Evolutionary conservation across 1,284 basidiomycete species (phyloP).

Genomic region (Cryptococcus wingfieldii): DNA sequence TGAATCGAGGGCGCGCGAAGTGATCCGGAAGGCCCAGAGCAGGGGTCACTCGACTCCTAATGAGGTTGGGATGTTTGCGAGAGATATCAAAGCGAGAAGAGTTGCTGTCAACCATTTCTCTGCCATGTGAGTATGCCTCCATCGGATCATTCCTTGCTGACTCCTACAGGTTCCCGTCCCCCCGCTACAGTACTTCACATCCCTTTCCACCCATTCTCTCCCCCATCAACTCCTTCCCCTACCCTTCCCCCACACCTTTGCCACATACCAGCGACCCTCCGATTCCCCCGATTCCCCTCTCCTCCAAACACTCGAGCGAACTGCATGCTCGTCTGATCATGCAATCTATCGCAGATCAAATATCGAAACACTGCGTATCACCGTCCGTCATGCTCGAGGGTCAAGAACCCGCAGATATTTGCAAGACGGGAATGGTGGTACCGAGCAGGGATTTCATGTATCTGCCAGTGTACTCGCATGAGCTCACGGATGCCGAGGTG

Average conservation of each 20-base stretch:
- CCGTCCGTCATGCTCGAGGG: not conserved
- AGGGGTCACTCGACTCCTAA: conserved; percentile 78
- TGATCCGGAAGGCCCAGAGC: conserved; percentile 57
- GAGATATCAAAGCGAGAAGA: conserved; percentile 58
- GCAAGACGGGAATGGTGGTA: conserved; percentile 51
- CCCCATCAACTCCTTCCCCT: conserved; percentile 43
- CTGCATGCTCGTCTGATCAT: conserved; percentile 50
- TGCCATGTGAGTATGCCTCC: conserved; percentile 55
- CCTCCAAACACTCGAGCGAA: conserved; percentile 20
- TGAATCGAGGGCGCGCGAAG: conserved; percentile 47
- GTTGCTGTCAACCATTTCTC: conserved; percentile 81
- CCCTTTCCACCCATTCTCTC: conserved; percentile 52
- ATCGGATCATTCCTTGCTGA: not conserved
- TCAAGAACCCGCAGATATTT: not conserved
- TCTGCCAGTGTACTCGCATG: conserved; percentile 54
- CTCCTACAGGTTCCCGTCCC: conserved; percentile 25
- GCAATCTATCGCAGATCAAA: conserved; percentile 44
- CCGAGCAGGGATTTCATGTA: conserved; percentile 67
- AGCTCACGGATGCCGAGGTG: conserved; percentile 33
- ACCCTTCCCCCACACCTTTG: conserved; percentile 19
- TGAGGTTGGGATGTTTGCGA: conserved; percentile 78
- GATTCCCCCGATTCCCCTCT: conserved; percentile 27
- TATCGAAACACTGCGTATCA: conserved; percentile 43
- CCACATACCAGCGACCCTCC: conserved; percentile 8
- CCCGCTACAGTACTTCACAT: conserved; percentile 27